Evolutionary conservation across 805 yeast species (phyloP).

Genomic region (Metschnikowia lunata): DNA sequence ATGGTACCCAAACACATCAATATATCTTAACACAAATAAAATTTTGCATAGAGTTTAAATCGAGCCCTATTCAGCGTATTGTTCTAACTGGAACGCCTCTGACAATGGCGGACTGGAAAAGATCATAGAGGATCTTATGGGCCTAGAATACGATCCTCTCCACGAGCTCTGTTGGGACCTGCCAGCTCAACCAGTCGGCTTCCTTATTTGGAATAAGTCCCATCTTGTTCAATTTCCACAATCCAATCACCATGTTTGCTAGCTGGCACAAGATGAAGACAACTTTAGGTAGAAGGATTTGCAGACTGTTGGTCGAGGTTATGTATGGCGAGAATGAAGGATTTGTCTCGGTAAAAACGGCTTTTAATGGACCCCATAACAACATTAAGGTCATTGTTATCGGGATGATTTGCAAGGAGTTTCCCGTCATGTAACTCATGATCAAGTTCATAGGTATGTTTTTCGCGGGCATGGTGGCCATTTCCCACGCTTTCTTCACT

Average conservation of each 20-base stretch:
- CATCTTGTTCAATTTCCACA: conserved; percentile 83
- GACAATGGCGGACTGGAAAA: too few species aligned
- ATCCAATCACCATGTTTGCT: conserved; percentile 64
- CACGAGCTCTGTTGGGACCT: conserved; percentile 28
- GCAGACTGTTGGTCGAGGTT: conserved; percentile 32
- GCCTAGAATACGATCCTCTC: conserved; percentile 7
- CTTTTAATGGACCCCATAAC: conserved; percentile 70
- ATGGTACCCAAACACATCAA: too few species aligned
- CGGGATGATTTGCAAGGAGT: conserved; percentile 83
- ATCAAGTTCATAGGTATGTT: conserved; percentile 81
- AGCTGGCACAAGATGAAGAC: conserved; percentile 46
- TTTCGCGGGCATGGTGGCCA: conserved; percentile 79
- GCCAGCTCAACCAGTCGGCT: conserved; percentile 94
- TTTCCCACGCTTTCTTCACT: conserved; percentile 76
- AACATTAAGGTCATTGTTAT: conserved; percentile 86
- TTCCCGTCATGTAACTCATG: conserved; percentile 93
- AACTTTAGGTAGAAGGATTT: conserved; percentile 40
- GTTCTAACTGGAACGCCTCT: too few species aligned
- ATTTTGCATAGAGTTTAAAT: too few species aligned
- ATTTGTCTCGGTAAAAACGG: conserved; percentile 54
- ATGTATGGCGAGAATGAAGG: conserved; percentile 48
- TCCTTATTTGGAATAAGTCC: conserved; percentile 83
- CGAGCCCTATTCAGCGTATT: too few species aligned
- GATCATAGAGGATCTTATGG: too few species aligned
- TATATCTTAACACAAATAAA: too few species aligned